Percentiles rank a stretch among this genome's conserved stretches.
These are phyloP conservation scores for Xylaria digitata DNA, from an alignment of 2,329 filamentous ascomycete species.

Conservation along the genomic window DNA sequence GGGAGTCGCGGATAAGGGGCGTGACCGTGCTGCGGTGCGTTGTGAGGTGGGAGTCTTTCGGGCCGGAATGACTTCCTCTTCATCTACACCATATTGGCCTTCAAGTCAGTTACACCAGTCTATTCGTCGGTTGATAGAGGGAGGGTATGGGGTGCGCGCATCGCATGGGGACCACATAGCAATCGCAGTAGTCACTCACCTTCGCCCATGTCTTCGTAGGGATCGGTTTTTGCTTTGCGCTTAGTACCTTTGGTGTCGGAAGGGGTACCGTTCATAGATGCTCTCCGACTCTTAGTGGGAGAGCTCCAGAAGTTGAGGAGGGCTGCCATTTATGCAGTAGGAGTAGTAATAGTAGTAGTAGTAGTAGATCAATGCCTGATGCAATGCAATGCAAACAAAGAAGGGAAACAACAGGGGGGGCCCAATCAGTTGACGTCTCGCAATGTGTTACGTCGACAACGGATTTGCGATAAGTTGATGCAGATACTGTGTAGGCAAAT, in stretches of 20 bases:
- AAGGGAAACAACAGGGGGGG: slow-evolving; percentile 1
- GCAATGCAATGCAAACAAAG: slow-evolving; percentile 27
- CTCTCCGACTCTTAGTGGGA: slow-evolving; percentile 25
- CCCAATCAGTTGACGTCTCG: slow-evolving; percentile 20
- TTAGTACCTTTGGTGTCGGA: slow-evolving; percentile 42
- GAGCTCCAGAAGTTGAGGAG: slow-evolving; percentile 28
- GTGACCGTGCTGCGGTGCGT: slow-evolving; percentile 39
- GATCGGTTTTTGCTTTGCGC: slow-evolving; percentile 47
- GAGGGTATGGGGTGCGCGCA: background rate
- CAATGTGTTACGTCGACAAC: slow-evolving; percentile 11
- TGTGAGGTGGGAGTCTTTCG: slow-evolving; percentile 31
- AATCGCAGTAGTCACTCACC: slow-evolving; percentile 37
- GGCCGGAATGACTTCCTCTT: slow-evolving; percentile 41
- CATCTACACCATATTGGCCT: slow-evolving; percentile 3
- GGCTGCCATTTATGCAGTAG: slow-evolving; percentile 26
- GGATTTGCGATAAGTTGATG: slow-evolving; percentile 5
- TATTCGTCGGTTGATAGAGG: too few species aligned
- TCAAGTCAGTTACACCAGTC: slow-evolving; percentile 12
- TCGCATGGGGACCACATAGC: background rate
- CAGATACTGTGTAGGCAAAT: background rate
- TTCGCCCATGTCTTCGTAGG: slow-evolving; percentile 45
- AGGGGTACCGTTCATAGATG: slow-evolving; percentile 28
- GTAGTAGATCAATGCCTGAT: slow-evolving; percentile 5
- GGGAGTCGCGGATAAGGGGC: slow-evolving; percentile 43
- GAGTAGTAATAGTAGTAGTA: too few species aligned